Evolutionary conservation across 805 yeast species (phyloP), one percentile per base, ranked within the genome.

Genomic region (Zygosaccharomyces gambellarensis): DNA sequence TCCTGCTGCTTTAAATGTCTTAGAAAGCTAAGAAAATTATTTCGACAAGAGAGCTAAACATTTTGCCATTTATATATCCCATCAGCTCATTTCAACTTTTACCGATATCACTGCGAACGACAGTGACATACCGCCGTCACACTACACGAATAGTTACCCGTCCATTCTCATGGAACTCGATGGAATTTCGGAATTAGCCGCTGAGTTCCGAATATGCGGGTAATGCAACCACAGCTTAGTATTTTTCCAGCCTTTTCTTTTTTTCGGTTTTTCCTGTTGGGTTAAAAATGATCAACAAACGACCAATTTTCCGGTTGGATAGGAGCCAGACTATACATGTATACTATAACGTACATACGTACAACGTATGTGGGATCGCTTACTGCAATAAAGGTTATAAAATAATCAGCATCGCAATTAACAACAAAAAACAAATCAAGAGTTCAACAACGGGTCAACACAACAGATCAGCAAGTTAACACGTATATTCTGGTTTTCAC

Each of bases 151-250:
- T 3, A 14, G 14, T 42, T 42, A 42, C 45, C 45, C 45, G 9
- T n/a, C 17, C 14, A 4, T 19, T 40, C 36, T 19, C 22, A 9
- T 42, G 9, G 45, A 42, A 42, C n/a, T 29, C 21, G 19, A 30
- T 42, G 28, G 45, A 42, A 42, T 28, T 42, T 42, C 25, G 17
- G 23, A 5, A n/a, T 34, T 34, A 34, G 38, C 38, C 38, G 38
- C 38, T 14, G 38, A 34, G 11, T n/a, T 10, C 19, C 2, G 2
- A 1, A 14, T 34, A 21, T 34, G 38, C 38, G 38, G 38, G 38
- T 34, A 34, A 34, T 14, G 4, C 3, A 14, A 4, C 19, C 22
- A 9, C 22, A 17, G 38, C 21, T 34, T 8, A 34, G 10, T 21
- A 34, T 34, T 34, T 34, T 30, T 6, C 19, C 11, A 4, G 8